Base-by-base conservation (phyloP, 2,329 filamentous ascomycete species). In the Lecanicillium sp. region DNA sequence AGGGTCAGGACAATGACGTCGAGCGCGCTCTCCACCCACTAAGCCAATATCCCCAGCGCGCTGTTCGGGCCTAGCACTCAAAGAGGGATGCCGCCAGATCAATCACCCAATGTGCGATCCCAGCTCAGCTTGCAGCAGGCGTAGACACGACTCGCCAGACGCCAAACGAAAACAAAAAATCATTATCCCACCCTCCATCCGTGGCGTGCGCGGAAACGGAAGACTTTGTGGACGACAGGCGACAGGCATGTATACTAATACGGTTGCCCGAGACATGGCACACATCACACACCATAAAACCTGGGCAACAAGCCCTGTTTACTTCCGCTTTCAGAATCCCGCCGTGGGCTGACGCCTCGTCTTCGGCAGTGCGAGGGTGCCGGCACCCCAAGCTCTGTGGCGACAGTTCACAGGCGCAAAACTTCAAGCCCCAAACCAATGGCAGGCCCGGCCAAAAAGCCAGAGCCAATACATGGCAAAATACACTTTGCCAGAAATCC, bases 321-420 rank as follows among this genome's bases (percentile, higher is more conserved):
- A 39, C 41, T 39, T 44, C 47, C 47, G 24, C 27, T 44, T 49
- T 44, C n/a, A 49, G 47, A 24, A 44, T 49, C 20, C 47, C 47
- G 47, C 29, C n/a, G 30, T 37, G 38, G 46, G 21, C 35, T 49
- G 24, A 11, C 35, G 26, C 7, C 26, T 29, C 12, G 15, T 20
- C 12, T 26, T 40, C n/a, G n/a, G n/a, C n/a, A n/a, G n/a, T n/a
- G n/a, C n/a, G n/a, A n/a, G n/a, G n/a, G n/a, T n/a, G n/a, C n/a
- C n/a, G n/a, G n/a, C n/a, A n/a, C n/a, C n/a, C n/a, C n/a, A n/a
- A 47, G 35, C 29, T 29, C 19, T 37, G 26, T 12, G 26, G 12
- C 41, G 32, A 32, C 36, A 20, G 36, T 27, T 4, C 11, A 26
- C 8, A 4, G n/a, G n/a, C n/a, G n/a, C n/a, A n/a, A n/a, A n/a